A percentile compares a stretch with the other conserved stretches of the same genome.
These are phyloP conservation scores for Candida sojae DNA, from an alignment of 1,139 yeast species.

Conservation along the genomic window DNA sequence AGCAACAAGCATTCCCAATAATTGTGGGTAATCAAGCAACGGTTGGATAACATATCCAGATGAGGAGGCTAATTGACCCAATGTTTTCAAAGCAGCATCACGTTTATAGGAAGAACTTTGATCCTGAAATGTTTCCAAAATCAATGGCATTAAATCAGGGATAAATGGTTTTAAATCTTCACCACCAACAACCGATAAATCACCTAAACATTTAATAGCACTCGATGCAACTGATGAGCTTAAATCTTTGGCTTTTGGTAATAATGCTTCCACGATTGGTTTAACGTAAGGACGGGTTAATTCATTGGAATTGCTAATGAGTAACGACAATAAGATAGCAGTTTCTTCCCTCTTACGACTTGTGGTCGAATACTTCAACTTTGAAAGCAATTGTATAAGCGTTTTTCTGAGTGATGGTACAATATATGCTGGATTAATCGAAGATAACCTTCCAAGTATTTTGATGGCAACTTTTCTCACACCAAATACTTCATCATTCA, in stretches of 20 bases:
- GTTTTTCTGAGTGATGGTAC: slow-evolving; percentile 90
- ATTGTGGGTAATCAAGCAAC: slow-evolving; percentile 83
- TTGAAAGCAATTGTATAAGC: slow-evolving; percentile 79
- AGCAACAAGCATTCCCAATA: slow-evolving; percentile 77
- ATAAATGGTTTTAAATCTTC: slow-evolving; percentile 77
- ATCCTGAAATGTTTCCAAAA: slow-evolving; percentile 86
- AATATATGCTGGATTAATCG: slow-evolving; percentile 91
- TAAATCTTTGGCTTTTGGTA: slow-evolving; percentile 74
- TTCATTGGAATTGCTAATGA: slow-evolving; percentile 77
- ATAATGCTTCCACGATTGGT: slow-evolving; percentile 80
- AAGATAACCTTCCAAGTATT: slow-evolving; percentile 80
- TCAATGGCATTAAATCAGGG: slow-evolving; percentile 78
- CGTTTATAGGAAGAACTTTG: slow-evolving; percentile 85
- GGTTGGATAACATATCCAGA: slow-evolving; percentile 97
- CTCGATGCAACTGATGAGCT: slow-evolving; percentile 84
- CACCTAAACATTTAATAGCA: slow-evolving; percentile 88
- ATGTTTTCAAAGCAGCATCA: slow-evolving; percentile 83
- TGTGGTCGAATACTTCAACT: slow-evolving; percentile 76
- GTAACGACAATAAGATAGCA: slow-evolving; percentile 69
- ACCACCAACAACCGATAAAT: slow-evolving; percentile 84
- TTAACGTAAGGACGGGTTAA: slow-evolving; percentile 87
- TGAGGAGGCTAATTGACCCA: slow-evolving; percentile 87
- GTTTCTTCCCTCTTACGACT: slow-evolving; percentile 86
- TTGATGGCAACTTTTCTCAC: slow-evolving; percentile 80
- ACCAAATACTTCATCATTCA: slow-evolving; percentile 86